Conservation (phyloP, 305 asterid species). For the Plantago coronopus region DNA sequence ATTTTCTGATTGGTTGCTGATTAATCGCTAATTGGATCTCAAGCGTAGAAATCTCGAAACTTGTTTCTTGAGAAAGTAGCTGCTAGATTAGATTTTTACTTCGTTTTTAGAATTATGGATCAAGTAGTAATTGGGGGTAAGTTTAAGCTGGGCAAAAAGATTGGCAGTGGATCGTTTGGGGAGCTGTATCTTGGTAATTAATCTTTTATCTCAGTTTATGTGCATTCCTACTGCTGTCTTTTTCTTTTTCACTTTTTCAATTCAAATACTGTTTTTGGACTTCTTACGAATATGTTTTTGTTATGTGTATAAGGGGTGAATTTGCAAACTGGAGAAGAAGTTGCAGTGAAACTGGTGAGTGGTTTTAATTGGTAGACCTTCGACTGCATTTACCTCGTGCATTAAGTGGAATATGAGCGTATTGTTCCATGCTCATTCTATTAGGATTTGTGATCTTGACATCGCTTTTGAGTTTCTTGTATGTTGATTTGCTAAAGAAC, state of each 20-base stretch:
- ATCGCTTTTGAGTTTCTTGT: constrained; percentile 6
- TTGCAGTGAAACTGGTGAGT: constrained; percentile 83
- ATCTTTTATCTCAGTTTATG: constrained; percentile 6
- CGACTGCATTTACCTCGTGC: neutral
- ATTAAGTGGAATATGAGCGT: too few species aligned
- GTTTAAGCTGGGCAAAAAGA: constrained; percentile 88
- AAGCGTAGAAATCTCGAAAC: constrained; percentile 20
- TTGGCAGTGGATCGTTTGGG: constrained; percentile 96
- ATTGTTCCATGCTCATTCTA: neutral
- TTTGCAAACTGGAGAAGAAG: constrained; percentile 78
- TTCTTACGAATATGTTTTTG: constrained; percentile 5
- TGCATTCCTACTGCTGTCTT: neutral
- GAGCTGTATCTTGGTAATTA: constrained; percentile 86
- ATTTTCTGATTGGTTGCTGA: too few species aligned
- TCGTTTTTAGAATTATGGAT: constrained; percentile 59
- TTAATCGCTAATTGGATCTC: too few species aligned
- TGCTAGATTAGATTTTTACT: constrained; percentile 16
- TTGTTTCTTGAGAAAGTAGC: constrained; percentile 20
- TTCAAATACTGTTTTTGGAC: too few species aligned
- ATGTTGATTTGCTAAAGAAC: constrained; percentile 13
- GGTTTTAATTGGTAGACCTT: constrained; percentile 2
- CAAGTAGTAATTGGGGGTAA: constrained; percentile 74
- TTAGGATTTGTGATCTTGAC: neutral
- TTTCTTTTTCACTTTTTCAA: too few species aligned
- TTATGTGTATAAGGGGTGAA: constrained; percentile 45